Evolutionary conservation across 257 asterid species (phyloP).

Genomic region (Oldenlandia corymbosa): DNA sequence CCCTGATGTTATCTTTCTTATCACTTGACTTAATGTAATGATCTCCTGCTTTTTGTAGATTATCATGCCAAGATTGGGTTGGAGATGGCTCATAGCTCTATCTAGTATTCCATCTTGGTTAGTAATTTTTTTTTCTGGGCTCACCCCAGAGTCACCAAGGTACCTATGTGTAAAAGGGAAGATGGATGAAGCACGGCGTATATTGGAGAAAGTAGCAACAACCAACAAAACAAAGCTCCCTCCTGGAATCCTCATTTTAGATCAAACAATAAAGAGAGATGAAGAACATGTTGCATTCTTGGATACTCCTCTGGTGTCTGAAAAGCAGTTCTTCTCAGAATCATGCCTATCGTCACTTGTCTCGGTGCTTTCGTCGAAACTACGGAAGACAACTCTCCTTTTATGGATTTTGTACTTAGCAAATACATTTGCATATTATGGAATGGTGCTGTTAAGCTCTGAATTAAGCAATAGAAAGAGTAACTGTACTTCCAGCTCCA

Average conservation of each 20-base stretch:
- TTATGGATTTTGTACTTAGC: constrained; percentile 49
- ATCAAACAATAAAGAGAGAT: constrained; percentile 11
- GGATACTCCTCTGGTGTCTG: constrained; percentile 2
- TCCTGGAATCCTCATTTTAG: constrained; percentile 25
- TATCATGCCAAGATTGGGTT: constrained; percentile 37
- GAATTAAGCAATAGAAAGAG: constrained; percentile 40
- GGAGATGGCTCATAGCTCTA: constrained; percentile 41
- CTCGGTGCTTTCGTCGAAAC: constrained; percentile 38
- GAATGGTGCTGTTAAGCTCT: constrained; percentile 51
- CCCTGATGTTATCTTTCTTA: no score
- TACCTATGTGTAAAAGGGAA: constrained; percentile 30
- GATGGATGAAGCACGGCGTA: constrained; percentile 17
- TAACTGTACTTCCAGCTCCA: constrained; percentile 23
- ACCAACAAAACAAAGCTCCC: constrained; percentile 29
- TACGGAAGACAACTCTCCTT: constrained; percentile 51
- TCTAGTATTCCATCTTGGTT: constrained; percentile 28
- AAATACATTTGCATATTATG: constrained; percentile 51
- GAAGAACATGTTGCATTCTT: constrained; percentile 12
- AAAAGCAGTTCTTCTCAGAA: not conserved
- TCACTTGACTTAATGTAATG: not conserved
- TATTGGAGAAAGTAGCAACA: constrained; percentile 26
- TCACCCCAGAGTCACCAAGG: constrained; percentile 34
- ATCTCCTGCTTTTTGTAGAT: constrained; percentile 18
- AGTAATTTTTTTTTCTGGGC: constrained; percentile 22
- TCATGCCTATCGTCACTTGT: constrained; percentile 31